These are phyloP conservation scores for Metschnikowia peoriensis DNA, from an alignment of 805 yeast genomes.

Conservation along the genomic window DNA sequence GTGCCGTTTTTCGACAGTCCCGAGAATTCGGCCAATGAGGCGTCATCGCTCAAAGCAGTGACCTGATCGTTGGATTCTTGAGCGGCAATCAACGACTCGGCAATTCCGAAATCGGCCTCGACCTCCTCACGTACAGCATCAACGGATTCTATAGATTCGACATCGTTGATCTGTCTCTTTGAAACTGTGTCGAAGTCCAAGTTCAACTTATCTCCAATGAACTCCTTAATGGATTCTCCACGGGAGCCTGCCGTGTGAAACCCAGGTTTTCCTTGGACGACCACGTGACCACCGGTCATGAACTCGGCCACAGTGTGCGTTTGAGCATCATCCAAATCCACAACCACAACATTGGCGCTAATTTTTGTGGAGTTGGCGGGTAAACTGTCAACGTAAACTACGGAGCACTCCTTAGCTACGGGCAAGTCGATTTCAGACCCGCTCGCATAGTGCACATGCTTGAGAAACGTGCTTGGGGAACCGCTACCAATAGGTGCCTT, in stretches of 20 bases:
- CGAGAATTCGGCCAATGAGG: conserved; percentile 1
- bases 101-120: conserved; percentile 32
- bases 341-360: conserved; percentile 18
- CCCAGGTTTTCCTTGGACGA: conserved; percentile 33
- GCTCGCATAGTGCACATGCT: conserved; percentile 18
- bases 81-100: conserved; percentile 30
- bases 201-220: conserved; percentile 25
- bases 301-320: conserved; percentile 22
- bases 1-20: conserved; percentile 6
- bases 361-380: conserved; percentile 1
- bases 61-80: conserved; percentile 24
- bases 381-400: conserved; percentile 9
- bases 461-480: conserved; percentile 8
- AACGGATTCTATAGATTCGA: conserved; percentile 4
- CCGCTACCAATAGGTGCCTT: conserved; percentile 1
- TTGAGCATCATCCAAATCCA: conserved; percentile 25
- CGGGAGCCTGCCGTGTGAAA: conserved; percentile 23
- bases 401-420: conserved; percentile 13
- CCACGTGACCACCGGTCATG: conserved; percentile 13
- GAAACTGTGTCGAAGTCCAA: conserved; percentile 18
- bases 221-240: conserved; percentile 23
- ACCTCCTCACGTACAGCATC: conserved; percentile 16
- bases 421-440: conserved; percentile 16
- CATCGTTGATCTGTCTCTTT: conserved; percentile 20
- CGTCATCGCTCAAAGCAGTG: conserved; percentile 22